Percentiles rank a stretch among this genome's conserved stretches.
phyloP scores from a whole-genome alignment of 345 rosid species.

The Citrus cavaleriei region DNA sequence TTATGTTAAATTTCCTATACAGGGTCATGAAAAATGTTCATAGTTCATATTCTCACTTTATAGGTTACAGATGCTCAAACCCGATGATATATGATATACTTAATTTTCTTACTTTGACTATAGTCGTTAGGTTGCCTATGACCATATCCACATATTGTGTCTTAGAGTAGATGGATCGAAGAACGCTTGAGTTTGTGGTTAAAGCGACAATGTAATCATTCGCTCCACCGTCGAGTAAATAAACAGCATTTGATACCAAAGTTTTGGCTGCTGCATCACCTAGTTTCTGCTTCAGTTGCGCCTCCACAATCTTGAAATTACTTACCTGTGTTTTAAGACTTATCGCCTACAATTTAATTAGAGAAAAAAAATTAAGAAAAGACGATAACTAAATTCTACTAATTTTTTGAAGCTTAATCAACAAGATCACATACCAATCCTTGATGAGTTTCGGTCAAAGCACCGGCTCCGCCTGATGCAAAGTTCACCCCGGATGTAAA shows the following conservation, averaged over 20 bases:
- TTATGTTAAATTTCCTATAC: no score
- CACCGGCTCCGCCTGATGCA: conserved; percentile 21
- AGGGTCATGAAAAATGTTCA: no score
- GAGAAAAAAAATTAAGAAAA: background rate
- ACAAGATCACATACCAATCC: background rate
- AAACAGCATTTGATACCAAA: conserved; percentile 37
- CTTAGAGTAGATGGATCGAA: background rate
- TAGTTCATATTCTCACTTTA: no score
- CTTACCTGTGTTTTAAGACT: conserved; percentile 32
- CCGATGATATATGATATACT: background rate
- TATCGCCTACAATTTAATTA: conserved; percentile 24
- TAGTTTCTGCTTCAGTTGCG: conserved; percentile 25
- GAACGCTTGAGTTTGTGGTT: background rate
- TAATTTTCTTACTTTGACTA: conserved; percentile 4
- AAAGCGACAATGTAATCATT: conserved; percentile 5
- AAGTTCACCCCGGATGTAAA: conserved; percentile 24
- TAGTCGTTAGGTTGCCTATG: conserved; percentile 7
- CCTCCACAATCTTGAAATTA: conserved; percentile 32
- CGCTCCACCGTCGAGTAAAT: conserved; percentile 35
- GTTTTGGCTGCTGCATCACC: conserved; percentile 29
- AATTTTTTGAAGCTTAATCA: background rate
- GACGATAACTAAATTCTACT: background rate
- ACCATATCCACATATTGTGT: conserved; percentile 11
- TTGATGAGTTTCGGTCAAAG: conserved; percentile 7
- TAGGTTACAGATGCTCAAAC: background rate